phyloP scores from a whole-genome alignment of 148 eudicot species.

The Beta vulgaris region DNA sequence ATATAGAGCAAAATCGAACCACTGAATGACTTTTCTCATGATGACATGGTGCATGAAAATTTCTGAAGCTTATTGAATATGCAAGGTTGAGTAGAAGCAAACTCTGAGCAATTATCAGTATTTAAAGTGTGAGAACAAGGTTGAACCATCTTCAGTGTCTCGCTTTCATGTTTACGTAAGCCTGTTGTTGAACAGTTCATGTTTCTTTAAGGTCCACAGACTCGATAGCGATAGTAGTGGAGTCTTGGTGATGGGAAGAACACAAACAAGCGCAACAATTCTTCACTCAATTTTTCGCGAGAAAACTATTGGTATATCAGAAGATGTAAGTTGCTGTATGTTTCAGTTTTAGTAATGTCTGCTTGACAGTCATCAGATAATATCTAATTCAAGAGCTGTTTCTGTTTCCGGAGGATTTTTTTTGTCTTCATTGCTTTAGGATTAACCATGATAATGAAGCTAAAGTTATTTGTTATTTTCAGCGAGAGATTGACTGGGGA shows the following conservation, averaged over 20 bases:
- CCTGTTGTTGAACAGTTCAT: slow-evolving; percentile 10
- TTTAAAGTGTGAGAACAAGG: neutral
- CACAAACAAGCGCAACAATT: slow-evolving; percentile 68
- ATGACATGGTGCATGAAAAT: neutral
- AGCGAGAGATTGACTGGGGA: slow-evolving; percentile 41
- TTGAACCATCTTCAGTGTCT: neutral
- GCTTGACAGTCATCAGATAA: neutral
- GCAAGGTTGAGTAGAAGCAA: neutral
- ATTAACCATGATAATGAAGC: neutral
- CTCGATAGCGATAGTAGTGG: slow-evolving; percentile 98
- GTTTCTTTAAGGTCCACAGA: slow-evolving; percentile 77
- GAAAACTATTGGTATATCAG: slow-evolving; percentile 66
- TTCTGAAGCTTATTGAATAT: neutral
- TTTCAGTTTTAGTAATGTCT: neutral
- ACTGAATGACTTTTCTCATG: neutral
- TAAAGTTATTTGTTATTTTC: slow-evolving; percentile 6
- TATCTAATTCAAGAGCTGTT: neutral
- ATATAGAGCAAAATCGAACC: neutral
- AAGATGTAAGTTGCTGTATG: slow-evolving; percentile 49
- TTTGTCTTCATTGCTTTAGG: neutral
- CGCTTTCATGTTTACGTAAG: neutral
- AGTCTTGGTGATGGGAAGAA: slow-evolving; percentile 93
- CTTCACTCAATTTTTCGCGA: slow-evolving; percentile 94
- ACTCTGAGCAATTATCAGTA: no score
- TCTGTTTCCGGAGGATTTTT: neutral